These are phyloP conservation scores for Camellia oleifera DNA, from an alignment of 179 eudicot species.

Conservation along the genomic window DNA sequence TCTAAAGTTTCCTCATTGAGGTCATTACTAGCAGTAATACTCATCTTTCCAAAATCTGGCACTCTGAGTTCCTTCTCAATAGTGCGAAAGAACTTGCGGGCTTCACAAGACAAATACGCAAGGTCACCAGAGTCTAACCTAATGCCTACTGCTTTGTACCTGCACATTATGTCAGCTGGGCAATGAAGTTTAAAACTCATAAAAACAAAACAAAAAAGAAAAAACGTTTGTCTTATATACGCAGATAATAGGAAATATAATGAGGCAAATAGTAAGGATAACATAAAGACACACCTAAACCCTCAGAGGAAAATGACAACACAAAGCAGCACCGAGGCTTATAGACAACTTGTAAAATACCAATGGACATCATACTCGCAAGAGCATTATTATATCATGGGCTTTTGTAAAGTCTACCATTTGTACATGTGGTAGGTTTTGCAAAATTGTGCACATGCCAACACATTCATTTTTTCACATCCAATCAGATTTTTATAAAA, in stretches of 20 bases:
- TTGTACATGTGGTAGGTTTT: not conserved
- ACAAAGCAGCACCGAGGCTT: not conserved
- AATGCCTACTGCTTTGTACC: slow-evolving; percentile 88
- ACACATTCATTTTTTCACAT: not conserved
- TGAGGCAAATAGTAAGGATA: not conserved
- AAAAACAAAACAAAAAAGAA: not conserved
- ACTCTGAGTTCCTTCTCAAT: slow-evolving; percentile 82
- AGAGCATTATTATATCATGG: not conserved
- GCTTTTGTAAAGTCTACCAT: not conserved
- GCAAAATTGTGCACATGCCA: slow-evolving; percentile 11
- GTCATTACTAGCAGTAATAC: slow-evolving; percentile 92
- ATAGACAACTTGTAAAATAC: not conserved
- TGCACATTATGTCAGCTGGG: slow-evolving; percentile 24
- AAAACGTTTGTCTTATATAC: too few species aligned
- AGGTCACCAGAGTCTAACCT: slow-evolving; percentile 98
- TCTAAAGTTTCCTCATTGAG: slow-evolving; percentile 97
- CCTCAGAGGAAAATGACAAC: not conserved
- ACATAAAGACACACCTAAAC: not conserved
- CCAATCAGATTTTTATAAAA: not conserved
- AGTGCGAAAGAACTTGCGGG: slow-evolving; percentile 70
- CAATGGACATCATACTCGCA: not conserved
- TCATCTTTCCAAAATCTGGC: slow-evolving; percentile 68
- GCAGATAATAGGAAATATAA: not conserved
- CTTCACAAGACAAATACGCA: slow-evolving; percentile 84
- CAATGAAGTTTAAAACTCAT: not conserved